phyloP scores from a whole-genome alignment of 257 asterid genomes.

The Voacanga thouarsii region DNA sequence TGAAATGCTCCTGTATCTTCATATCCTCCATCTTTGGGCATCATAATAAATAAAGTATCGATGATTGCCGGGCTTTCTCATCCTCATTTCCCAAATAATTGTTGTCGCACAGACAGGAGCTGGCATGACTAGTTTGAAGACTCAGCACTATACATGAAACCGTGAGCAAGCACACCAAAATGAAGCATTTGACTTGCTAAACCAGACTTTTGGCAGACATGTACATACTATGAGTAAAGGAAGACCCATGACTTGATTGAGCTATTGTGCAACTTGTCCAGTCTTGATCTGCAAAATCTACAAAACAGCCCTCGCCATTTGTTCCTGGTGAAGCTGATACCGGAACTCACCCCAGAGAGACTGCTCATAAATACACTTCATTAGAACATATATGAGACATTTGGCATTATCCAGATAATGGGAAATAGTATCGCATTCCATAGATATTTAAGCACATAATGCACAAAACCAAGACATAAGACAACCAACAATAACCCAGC shows the following conservation, averaged over 20 bases:
- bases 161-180: constrained; percentile 39
- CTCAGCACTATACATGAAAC: constrained; percentile 39
- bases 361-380: constrained; percentile 34
- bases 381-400: constrained; percentile 5
- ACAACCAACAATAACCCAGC: neutral
- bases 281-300: constrained; percentile 31
- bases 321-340: constrained; percentile 30
- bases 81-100: constrained; percentile 11
- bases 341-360: constrained; percentile 24
- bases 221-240: constrained; percentile 39
- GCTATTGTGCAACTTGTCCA: constrained; percentile 32
- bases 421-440: neutral
- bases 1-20: constrained; percentile 24
- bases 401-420: neutral
- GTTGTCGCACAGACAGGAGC: constrained; percentile 24
- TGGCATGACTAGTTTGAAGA: constrained; percentile 31
- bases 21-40: constrained; percentile 18
- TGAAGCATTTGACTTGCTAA: constrained; percentile 34
- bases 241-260: constrained; percentile 41
- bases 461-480: neutral
- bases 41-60: neutral
- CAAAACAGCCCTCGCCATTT: constrained; percentile 30
- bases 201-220: constrained; percentile 36
- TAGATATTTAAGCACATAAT: neutral
- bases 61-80: constrained; percentile 1